These are phyloP conservation scores for Ogataea naganishii DNA, from an alignment of 805 yeast genomes.

Conservation along the genomic window DNA sequence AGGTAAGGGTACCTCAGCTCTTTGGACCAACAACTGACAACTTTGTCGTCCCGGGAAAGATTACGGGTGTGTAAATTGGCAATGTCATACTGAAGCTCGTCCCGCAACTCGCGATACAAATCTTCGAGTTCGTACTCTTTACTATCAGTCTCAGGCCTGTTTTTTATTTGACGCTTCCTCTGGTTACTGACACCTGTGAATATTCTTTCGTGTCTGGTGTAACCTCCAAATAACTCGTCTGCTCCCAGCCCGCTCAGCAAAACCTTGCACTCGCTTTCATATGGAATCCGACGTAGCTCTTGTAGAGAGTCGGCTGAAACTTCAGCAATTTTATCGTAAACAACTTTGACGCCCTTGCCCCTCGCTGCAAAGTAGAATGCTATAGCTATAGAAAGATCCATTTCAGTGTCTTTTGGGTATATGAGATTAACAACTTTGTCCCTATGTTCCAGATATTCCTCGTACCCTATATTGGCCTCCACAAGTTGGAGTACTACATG, in stretches of 20 bases:
- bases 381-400: slow-evolving; percentile 92
- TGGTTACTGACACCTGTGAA: slow-evolving; percentile 26
- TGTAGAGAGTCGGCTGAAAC: slow-evolving; percentile 7
- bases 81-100: slow-evolving; percentile 64
- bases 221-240: slow-evolving; percentile 95
- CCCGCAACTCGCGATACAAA: slow-evolving; percentile 33
- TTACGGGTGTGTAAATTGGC: slow-evolving; percentile 69
- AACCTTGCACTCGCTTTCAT: slow-evolving; percentile 53
- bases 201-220: slow-evolving; percentile 67
- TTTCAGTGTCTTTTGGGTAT: slow-evolving; percentile 80
- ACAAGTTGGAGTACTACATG: slow-evolving; percentile 39
- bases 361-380: slow-evolving; percentile 90
- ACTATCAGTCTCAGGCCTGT: slow-evolving; percentile 12
- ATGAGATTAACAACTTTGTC: slow-evolving; percentile 54
- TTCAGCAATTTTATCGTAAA: slow-evolving; percentile 7
- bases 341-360: slow-evolving; percentile 32
- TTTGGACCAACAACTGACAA: slow-evolving; percentile 76
- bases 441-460: slow-evolving; percentile 46
- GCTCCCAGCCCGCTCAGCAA: slow-evolving; percentile 93
- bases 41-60: slow-evolving; percentile 87
- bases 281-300: slow-evolving; percentile 15
- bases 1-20: slow-evolving; percentile 86
- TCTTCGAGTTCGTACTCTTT: slow-evolving; percentile 7
- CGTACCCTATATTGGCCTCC: slow-evolving; percentile 68
- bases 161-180: slow-evolving; percentile 11